A percentile compares a stretch with the other conserved stretches of the same genome.
phyloP scores from a whole-genome alignment of 2,329 filamentous ascomycete species.

The Trichoderma brevicompactum region DNA sequence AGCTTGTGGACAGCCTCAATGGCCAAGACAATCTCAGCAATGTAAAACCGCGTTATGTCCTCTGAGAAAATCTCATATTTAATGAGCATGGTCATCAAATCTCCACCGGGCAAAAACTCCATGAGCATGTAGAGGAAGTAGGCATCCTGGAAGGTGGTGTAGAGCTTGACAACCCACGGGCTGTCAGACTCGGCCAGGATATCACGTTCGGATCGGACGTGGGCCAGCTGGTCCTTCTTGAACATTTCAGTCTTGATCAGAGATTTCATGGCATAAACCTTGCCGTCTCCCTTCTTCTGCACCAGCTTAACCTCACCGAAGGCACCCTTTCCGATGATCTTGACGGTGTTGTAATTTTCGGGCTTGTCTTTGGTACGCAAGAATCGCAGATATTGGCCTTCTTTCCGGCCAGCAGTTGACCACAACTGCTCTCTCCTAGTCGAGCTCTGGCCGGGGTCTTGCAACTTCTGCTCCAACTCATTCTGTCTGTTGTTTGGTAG shows the following conservation, averaged over 20 bases:
- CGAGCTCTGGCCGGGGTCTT: constrained; percentile 74
- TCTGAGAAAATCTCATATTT: constrained; percentile 99
- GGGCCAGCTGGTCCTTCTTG: constrained; percentile 96
- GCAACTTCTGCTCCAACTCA: constrained; percentile 85
- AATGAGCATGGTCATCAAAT: constrained; percentile 99
- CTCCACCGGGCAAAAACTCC: constrained; percentile 97
- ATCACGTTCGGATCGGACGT: constrained; percentile 96
- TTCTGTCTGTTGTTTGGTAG: constrained; percentile 67
- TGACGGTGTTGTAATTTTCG: constrained; percentile 93
- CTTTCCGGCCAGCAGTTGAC: constrained; percentile 81
- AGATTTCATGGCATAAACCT: constrained; percentile 98
- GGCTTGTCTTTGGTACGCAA: constrained; percentile 90
- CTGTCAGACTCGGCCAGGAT: constrained; percentile 99
- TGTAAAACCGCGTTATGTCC: constrained; percentile 98
- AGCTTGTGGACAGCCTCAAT: constrained; percentile 98
- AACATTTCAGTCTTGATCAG: constrained; percentile 99
- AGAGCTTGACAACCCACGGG: constrained; percentile 98
- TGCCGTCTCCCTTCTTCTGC: constrained; percentile 92
- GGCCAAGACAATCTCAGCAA: constrained; percentile 96
- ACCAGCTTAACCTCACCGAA: constrained; percentile 98
- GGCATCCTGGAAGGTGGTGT: constrained; percentile 94
- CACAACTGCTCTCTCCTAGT: constrained; percentile 82
- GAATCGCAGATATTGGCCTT: constrained; percentile 92
- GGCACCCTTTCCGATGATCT: constrained; percentile 98
- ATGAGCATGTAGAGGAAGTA: constrained; percentile 99